phyloP scores from a whole-genome alignment of 2,329 filamentous ascomycete species.

The Helotiales sp. region DNA sequence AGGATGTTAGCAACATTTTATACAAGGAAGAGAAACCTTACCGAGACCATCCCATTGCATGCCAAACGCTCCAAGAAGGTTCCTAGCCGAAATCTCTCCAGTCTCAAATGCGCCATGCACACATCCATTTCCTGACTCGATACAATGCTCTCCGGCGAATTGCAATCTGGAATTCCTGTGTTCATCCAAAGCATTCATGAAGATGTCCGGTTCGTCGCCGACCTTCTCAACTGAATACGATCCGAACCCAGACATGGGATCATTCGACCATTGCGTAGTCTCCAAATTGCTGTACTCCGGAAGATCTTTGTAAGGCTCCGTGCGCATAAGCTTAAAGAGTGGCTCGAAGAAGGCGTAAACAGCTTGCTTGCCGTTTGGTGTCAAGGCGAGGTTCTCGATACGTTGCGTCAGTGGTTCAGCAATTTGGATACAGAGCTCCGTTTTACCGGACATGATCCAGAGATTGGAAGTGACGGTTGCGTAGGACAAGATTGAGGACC shows the following conservation, averaged over 20 bases:
- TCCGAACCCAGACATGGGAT: constrained; percentile 44
- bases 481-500: constrained; percentile 42
- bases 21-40: no score
- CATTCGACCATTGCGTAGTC: constrained; percentile 45
- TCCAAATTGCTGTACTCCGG: constrained; percentile 41
- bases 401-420: constrained; percentile 45
- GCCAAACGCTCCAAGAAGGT: constrained; percentile 39
- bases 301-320: constrained; percentile 44
- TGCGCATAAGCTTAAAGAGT: constrained; percentile 43
- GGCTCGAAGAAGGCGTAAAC: constrained; percentile 45
- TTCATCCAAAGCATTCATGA: constrained; percentile 39
- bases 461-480: constrained; percentile 45
- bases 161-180: constrained; percentile 40
- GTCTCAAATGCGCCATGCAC: constrained; percentile 46
- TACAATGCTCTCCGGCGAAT: constrained; percentile 44
- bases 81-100: constrained; percentile 42
- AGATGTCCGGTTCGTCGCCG: constrained; percentile 41
- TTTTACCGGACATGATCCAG: constrained; percentile 44
- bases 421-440: constrained; percentile 44
- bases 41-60: constrained; percentile 37
- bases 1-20: no score
- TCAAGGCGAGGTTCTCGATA: constrained; percentile 42
- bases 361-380: constrained; percentile 22
- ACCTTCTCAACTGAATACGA: constrained; percentile 45
- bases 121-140: constrained; percentile 42